A percentile compares a stretch with the other conserved stretches of the same genome.
Conservation (phyloP, 345 rosid species). For the Clausena lansium region DNA sequence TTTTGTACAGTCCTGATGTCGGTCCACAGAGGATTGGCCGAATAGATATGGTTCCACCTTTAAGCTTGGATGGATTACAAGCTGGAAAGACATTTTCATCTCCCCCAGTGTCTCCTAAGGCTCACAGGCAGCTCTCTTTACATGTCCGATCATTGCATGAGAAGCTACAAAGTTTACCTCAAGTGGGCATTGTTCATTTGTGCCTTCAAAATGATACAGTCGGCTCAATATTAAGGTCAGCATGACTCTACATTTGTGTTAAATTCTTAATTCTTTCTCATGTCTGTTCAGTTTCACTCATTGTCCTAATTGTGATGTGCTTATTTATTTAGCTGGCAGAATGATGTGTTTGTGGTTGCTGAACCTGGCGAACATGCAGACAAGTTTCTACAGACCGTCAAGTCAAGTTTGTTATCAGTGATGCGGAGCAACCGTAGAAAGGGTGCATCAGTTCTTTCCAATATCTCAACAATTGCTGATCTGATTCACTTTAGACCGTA, state of each 20-base stretch:
- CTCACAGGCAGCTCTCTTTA: slow-evolving; percentile 64
- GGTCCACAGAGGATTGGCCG: slow-evolving; percentile 66
- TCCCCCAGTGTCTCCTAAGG: slow-evolving; percentile 76
- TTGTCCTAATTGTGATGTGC: slow-evolving; percentile 25
- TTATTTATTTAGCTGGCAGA: slow-evolving; percentile 73
- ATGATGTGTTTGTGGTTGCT: slow-evolving; percentile 95
- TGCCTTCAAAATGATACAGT: slow-evolving; percentile 81
- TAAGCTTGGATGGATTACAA: slow-evolving; percentile 83
- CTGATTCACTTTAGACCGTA: slow-evolving; percentile 59
- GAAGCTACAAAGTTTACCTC: slow-evolving; percentile 85
- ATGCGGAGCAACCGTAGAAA: slow-evolving; percentile 50
- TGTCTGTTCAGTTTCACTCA: slow-evolving; percentile 15
- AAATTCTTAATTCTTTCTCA: slow-evolving; percentile 2
- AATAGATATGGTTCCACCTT: slow-evolving; percentile 89
- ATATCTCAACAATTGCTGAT: slow-evolving; percentile 69
- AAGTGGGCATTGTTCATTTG: slow-evolving; percentile 89
- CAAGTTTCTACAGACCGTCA: slow-evolving; percentile 80
- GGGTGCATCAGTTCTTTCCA: slow-evolving; percentile 55
- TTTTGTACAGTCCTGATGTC: slow-evolving; percentile 77
- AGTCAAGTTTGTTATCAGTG: slow-evolving; percentile 69
- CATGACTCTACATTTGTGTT: slow-evolving; percentile 18
- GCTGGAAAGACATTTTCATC: slow-evolving; percentile 56
- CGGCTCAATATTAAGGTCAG: slow-evolving; percentile 84
- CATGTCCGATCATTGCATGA: slow-evolving; percentile 79
- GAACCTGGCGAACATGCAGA: slow-evolving; percentile 97